phyloP scores from a whole-genome alignment of 345 rosid genomes.

The Eucalyptus curtisii region DNA sequence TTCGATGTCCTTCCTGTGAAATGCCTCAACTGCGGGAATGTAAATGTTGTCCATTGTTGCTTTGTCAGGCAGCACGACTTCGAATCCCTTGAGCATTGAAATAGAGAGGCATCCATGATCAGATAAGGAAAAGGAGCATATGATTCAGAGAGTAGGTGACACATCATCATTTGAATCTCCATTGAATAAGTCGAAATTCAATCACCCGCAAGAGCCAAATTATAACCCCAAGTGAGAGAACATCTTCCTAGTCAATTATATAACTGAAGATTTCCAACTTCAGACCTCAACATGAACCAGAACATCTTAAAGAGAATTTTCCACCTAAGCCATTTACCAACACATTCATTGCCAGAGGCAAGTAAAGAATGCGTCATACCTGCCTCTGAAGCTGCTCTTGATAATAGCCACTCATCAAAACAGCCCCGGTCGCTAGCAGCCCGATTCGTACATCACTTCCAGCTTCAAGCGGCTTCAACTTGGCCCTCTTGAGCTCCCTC shows the following conservation, averaged over 20 bases:
- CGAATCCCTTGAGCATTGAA: constrained; percentile 21
- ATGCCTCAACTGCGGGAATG: constrained; percentile 29
- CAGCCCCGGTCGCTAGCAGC: constrained; percentile 17
- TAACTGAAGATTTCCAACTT: background rate
- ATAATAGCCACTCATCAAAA: constrained; percentile 22
- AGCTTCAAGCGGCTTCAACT: constrained; percentile 36
- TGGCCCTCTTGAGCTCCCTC: constrained; percentile 34
- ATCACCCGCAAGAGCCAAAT: background rate
- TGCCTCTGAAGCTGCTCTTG: constrained; percentile 30
- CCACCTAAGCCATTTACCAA: background rate
- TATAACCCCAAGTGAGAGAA: background rate
- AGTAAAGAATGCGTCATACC: constrained; percentile 2
- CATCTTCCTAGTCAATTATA: background rate
- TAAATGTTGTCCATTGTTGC: constrained; percentile 32
- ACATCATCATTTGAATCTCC: background rate
- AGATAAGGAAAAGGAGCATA: background rate
- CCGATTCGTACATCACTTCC: constrained; percentile 38
- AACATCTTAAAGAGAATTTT: background rate
- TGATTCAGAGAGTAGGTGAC: background rate
- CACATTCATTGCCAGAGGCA: background rate
- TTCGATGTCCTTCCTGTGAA: constrained; percentile 24
- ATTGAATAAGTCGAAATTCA: background rate
- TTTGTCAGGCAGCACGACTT: constrained; percentile 33
- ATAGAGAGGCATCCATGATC: background rate
- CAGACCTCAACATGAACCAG: background rate